phyloP scores from a whole-genome alignment of 108 stramenopile genomes.

The Discostella stelligeroides region DNA sequence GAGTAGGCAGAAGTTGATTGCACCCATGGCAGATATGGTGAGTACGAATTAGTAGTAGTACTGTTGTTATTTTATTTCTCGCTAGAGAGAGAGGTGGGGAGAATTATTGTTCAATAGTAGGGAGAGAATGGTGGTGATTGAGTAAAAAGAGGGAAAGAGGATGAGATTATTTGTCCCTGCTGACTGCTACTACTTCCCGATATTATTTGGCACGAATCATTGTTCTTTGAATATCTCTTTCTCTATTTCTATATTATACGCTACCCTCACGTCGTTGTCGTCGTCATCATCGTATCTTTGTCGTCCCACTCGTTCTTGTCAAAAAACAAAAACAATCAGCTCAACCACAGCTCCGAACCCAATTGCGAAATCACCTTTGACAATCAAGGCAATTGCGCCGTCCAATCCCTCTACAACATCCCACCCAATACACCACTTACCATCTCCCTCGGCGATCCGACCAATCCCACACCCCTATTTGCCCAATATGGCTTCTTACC shows the following conservation, averaged over 20 bases:
- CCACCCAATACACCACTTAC: constrained; percentile 36
- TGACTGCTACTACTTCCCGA: too few relatives aligned
- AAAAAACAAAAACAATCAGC: constrained; percentile 2
- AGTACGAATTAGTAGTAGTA: constrained; percentile 22
- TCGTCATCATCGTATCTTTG: background rate
- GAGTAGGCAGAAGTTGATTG: constrained; percentile 30
- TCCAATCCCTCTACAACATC: constrained; percentile 29
- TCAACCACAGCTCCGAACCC: constrained; percentile 37
- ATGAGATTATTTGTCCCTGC: too few relatives aligned
- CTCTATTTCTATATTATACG: background rate
- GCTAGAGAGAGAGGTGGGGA: too few relatives aligned
- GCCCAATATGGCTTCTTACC: constrained; percentile 46
- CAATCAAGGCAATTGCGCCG: constrained; percentile 28
- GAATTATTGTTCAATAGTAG: too few relatives aligned
- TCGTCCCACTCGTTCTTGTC: too few relatives aligned
- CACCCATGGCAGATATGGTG: constrained; percentile 46
- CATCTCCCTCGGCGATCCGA: constrained; percentile 41
- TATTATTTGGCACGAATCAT: too few relatives aligned
- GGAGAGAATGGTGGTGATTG: too few relatives aligned
- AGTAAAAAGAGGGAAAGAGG: too few relatives aligned
- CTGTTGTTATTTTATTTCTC: too few relatives aligned
- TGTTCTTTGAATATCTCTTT: too few relatives aligned
- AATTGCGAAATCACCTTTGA: constrained; percentile 45
- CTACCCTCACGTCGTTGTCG: background rate
- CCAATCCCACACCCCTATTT: constrained; percentile 47